phyloP scores from a whole-genome alignment of 2,329 filamentous ascomycete genomes.

The Colletotrichum sp. region DNA sequence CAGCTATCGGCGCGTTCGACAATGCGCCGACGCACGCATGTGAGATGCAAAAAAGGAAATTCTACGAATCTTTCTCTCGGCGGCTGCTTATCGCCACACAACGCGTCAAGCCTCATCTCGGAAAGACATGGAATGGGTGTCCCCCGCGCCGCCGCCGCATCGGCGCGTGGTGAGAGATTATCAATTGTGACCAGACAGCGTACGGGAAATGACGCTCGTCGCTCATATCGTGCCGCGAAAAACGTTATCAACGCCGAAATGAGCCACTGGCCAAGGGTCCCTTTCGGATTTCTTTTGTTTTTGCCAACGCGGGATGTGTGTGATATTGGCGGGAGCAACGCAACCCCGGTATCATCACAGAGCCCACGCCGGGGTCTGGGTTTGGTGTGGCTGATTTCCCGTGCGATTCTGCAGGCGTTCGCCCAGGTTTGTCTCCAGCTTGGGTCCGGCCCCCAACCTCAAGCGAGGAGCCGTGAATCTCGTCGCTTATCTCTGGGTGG shows the following conservation, averaged over 20 bases:
- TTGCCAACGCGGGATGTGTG: neutral
- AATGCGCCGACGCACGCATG: slow-evolving; percentile 1
- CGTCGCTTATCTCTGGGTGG: slow-evolving; percentile 4
- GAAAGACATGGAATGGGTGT: neutral
- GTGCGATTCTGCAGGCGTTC: neutral
- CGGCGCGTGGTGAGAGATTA: slow-evolving; percentile 1
- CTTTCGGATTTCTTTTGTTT: neutral
- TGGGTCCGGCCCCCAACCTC: neutral
- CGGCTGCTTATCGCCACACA: neutral
- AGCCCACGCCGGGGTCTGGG: neutral
- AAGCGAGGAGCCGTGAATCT: neutral
- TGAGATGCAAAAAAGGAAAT: neutral
- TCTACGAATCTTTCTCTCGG: neutral
- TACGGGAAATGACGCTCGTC: neutral
- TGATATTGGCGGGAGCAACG: neutral
- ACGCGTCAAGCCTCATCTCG: neutral
- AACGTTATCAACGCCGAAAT: neutral
- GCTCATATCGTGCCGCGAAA: neutral
- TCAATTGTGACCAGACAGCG: slow-evolving; percentile 10
- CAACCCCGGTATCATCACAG: neutral
- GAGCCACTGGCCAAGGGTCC: neutral
- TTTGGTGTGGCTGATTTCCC: neutral
- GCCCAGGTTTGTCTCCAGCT: neutral
- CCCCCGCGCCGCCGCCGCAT: neutral
- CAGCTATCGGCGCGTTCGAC: neutral